Percentiles rank a stretch among this genome's conserved stretches.
phyloP scores from a whole-genome alignment of 306 rosid species.

The Amphicarpaea edgeworthii region DNA sequence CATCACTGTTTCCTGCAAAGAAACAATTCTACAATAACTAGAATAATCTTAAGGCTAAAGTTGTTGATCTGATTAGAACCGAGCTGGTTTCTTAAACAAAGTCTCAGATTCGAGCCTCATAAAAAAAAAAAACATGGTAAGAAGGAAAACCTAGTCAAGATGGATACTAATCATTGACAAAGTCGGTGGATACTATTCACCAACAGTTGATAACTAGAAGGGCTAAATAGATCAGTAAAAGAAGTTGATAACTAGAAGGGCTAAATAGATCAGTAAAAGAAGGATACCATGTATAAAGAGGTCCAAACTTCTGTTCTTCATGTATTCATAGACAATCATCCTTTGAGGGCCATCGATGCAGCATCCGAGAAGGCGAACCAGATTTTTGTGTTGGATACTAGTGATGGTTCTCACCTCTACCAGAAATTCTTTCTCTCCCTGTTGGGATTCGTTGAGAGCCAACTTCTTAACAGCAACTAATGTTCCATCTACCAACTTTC shows the following conservation, averaged over 20 bases:
- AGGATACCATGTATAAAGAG: slow-evolving; percentile 65
- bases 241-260: neutral
- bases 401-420: slow-evolving; percentile 76
- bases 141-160: too few relatives aligned
- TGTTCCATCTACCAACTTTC: slow-evolving; percentile 69
- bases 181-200: too few relatives aligned
- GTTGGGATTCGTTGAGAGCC: slow-evolving; percentile 70
- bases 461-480: slow-evolving; percentile 72
- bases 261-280: neutral
- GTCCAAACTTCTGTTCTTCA: slow-evolving; percentile 79
- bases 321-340: slow-evolving; percentile 78
- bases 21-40: too few relatives aligned
- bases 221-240: neutral
- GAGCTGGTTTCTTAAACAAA: too few relatives aligned
- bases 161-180: too few relatives aligned
- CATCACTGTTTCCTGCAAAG: slow-evolving; percentile 62
- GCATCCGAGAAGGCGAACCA: slow-evolving; percentile 80
- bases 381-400: slow-evolving; percentile 87
- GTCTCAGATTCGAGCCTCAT: too few relatives aligned
- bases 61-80: too few relatives aligned
- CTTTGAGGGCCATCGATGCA: slow-evolving; percentile 82
- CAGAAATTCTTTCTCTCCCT: slow-evolving; percentile 84
- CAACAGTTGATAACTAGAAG: neutral
- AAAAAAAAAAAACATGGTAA: too few relatives aligned
- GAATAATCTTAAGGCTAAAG: too few relatives aligned